Evolutionary conservation across 2,329 filamentous ascomycete genomes (phyloP).

Genomic region (Sordariomycetes sp.): DNA sequence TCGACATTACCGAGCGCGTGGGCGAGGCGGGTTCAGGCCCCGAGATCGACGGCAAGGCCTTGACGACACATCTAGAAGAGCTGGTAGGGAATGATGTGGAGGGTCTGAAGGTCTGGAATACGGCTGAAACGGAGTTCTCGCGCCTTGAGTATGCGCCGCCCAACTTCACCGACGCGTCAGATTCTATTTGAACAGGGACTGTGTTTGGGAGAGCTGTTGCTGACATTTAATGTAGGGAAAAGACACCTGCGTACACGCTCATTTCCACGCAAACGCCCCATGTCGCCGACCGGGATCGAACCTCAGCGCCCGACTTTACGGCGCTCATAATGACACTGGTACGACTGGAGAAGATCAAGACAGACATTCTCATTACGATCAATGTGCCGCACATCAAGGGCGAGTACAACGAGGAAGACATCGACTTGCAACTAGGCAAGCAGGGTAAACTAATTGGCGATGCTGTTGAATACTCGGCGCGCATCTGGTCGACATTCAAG

Average conservation of each 20-base stretch:
- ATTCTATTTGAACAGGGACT: no score
- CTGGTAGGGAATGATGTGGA: constrained; percentile 57
- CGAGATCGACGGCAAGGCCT: constrained; percentile 59
- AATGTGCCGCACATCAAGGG: constrained; percentile 79
- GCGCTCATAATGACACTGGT: constrained; percentile 71
- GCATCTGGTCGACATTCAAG: constrained; percentile 64
- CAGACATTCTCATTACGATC: constrained; percentile 77
- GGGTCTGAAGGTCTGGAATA: constrained; percentile 57
- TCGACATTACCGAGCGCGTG: constrained; percentile 84
- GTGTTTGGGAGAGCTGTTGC: no score
- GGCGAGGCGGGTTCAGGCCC: constrained; percentile 41
- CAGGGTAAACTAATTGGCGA: constrained; percentile 60
- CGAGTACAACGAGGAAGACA: constrained; percentile 63
- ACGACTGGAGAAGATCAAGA: constrained; percentile 62
- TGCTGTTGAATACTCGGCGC: constrained; percentile 56
- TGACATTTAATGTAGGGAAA: no score
- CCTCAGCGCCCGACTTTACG: constrained; percentile 51
- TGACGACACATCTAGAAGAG: constrained; percentile 61
- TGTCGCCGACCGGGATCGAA: constrained; percentile 20
- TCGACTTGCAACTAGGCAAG: constrained; percentile 57
- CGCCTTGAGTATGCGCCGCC: constrained; percentile 37
- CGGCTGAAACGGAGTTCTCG: constrained; percentile 50
- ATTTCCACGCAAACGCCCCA: constrained; percentile 53
- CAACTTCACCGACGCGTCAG: no score
- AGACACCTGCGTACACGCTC: constrained; percentile 59